phyloP scores from a whole-genome alignment of 2,329 filamentous ascomycete species.

The Saccharata proteae region DNA sequence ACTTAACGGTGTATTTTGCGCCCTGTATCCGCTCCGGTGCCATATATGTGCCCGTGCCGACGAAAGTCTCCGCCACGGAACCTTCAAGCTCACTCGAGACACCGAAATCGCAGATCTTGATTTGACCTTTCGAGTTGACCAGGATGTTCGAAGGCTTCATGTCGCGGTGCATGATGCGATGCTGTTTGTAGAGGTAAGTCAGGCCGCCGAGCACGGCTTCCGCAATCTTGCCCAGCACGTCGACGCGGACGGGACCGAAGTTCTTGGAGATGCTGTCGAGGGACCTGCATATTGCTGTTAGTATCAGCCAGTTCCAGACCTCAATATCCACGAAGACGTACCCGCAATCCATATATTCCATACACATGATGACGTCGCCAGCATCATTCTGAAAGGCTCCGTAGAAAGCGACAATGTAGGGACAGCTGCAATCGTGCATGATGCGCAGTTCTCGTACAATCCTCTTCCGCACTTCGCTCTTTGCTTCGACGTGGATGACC shows the following conservation, averaged over 20 bases:
- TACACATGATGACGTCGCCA: constrained; percentile 98
- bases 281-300: constrained; percentile 50
- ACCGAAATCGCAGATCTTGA: constrained; percentile 97
- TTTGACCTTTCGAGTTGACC: constrained; percentile 84
- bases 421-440: constrained; percentile 94
- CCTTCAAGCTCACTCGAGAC: constrained; percentile 98
- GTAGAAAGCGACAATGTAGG: constrained; percentile 96
- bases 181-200: constrained; percentile 86
- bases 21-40: constrained; percentile 96
- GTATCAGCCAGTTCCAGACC: constrained; percentile 4
- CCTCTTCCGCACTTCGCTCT: constrained; percentile 91
- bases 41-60: constrained; percentile 99
- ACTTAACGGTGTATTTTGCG: constrained; percentile 94
- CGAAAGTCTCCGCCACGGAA: constrained; percentile 95
- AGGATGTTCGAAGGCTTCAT: constrained; percentile 98
- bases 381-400: constrained; percentile 94
- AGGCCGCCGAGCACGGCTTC: constrained; percentile 89
- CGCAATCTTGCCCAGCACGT: constrained; percentile 94
- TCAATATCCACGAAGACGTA: constrained; percentile 38
- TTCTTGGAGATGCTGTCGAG: constrained; percentile 88
- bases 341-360: constrained; percentile 99
- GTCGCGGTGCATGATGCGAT: constrained; percentile 98
- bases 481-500: constrained; percentile 97
- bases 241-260: constrained; percentile 89
- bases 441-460: constrained; percentile 96